Evolutionary conservation across 768 basidiomycete genomes (phyloP).

Genomic region (Sistotremastrum suecicum): DNA sequence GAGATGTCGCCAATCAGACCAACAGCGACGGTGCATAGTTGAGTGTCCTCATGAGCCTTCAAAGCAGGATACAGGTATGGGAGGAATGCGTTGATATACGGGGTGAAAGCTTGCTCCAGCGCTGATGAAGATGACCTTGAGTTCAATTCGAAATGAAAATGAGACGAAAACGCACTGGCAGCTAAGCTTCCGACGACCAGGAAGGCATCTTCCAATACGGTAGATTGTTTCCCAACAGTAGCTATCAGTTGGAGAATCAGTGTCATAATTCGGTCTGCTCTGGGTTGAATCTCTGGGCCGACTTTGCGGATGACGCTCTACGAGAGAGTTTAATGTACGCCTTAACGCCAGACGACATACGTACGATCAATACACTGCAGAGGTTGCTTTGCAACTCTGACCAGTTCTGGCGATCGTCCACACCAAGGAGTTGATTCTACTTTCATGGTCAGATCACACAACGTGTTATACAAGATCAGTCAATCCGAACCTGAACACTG

Average conservation of each 20-base stretch:
- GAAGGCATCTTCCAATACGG: slow-evolving; percentile 93
- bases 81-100: slow-evolving; percentile 76
- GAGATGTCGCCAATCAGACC: slow-evolving; percentile 94
- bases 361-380: slow-evolving; percentile 76
- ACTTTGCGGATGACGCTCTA: slow-evolving; percentile 82
- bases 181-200: slow-evolving; percentile 83
- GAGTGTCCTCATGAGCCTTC: slow-evolving; percentile 86
- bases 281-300: slow-evolving; percentile 64
- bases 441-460: background rate
- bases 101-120: slow-evolving; percentile 62
- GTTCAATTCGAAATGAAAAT: slow-evolving; percentile 1
- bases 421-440: slow-evolving; percentile 85
- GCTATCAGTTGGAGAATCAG: slow-evolving; percentile 73
- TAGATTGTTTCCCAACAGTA: slow-evolving; percentile 83
- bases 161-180: slow-evolving; percentile 31
- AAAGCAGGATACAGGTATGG: slow-evolving; percentile 82
- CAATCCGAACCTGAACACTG: slow-evolving; percentile 53
- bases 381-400: slow-evolving; percentile 95
- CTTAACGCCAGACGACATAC: slow-evolving; percentile 14
- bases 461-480: background rate
- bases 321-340: slow-evolving; percentile 1
- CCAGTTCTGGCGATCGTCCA: slow-evolving; percentile 97
- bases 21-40: slow-evolving; percentile 89
- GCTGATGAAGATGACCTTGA: slow-evolving; percentile 24
- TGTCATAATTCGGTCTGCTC: slow-evolving; percentile 94